phyloP scores from a whole-genome alignment of 768 basidiomycete species.

The Leucocoprinus birnbaumii region DNA sequence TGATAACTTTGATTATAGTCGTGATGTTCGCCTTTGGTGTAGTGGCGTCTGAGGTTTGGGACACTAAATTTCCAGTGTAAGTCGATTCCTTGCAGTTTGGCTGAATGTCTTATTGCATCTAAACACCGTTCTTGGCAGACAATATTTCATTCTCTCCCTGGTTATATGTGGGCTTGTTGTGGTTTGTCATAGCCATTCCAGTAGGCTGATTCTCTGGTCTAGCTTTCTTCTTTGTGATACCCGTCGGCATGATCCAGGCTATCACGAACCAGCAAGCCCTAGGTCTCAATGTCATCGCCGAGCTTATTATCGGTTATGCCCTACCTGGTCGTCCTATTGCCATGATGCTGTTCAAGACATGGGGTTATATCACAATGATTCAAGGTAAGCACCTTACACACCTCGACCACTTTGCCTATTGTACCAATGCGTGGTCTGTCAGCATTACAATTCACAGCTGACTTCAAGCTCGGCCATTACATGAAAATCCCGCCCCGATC shows the following conservation, averaged over 20 bases:
- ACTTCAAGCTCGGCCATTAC: conserved; percentile 71
- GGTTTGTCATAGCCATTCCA: conserved; percentile 19
- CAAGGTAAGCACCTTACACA: neutral
- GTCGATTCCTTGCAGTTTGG: conserved; percentile 17
- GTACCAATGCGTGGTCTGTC: conserved; percentile 43
- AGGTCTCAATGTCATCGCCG: conserved; percentile 61
- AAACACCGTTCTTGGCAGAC: too few species aligned
- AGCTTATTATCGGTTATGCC: conserved; percentile 60
- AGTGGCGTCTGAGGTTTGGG: conserved; percentile 66
- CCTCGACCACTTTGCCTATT: neutral
- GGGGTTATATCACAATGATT: conserved; percentile 41
- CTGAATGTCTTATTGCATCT: too few species aligned
- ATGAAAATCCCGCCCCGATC: conserved; percentile 68
- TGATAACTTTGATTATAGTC: conserved; percentile 16
- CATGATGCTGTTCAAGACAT: conserved; percentile 70
- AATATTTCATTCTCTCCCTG: conserved; percentile 53
- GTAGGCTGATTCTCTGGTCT: conserved; percentile 15
- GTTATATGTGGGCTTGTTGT: conserved; percentile 42
- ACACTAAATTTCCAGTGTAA: conserved; percentile 34
- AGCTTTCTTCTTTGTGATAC: conserved; percentile 64
- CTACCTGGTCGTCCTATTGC: conserved; percentile 69
- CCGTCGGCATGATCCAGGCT: conserved; percentile 58
- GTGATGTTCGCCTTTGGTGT: conserved; percentile 64
- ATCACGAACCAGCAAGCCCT: conserved; percentile 80
- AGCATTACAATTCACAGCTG: conserved; percentile 54